Conservation (phyloP, 2,329 filamentous ascomycete genomes). For the Penicillium brasilianum region DNA sequence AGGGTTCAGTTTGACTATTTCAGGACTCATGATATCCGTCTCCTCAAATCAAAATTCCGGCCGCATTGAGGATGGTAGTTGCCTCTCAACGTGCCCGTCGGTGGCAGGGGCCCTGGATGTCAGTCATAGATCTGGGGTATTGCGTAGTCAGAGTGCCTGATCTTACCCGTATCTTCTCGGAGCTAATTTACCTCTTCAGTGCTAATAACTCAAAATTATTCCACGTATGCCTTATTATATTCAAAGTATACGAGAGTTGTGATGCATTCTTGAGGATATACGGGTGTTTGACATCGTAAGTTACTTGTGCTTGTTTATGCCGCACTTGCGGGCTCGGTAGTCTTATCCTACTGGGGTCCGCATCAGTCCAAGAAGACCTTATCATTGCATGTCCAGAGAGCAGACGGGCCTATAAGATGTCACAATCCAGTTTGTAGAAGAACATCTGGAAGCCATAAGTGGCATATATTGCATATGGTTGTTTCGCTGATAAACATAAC, state of each 20-base stretch:
- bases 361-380: not conserved
- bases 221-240: not conserved
- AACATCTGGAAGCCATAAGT: not conserved
- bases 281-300: not conserved
- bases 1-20: too few species aligned
- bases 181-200: too few species aligned
- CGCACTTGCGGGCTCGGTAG: not conserved
- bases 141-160: too few species aligned
- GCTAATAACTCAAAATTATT: not conserved
- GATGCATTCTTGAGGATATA: not conserved
- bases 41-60: too few species aligned
- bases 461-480: not conserved
- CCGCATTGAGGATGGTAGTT: too few species aligned
- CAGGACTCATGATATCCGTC: too few species aligned
- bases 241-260: not conserved
- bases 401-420: not conserved
- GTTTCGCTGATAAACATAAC: not conserved
- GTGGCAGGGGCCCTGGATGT: not conserved
- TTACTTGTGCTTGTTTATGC: not conserved
- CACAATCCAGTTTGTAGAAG: not conserved
- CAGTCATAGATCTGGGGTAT: not conserved
- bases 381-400: not conserved
- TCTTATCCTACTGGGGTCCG: not conserved
- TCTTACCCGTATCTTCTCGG: not conserved
- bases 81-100: not conserved